Conservation (phyloP, 257 asterid genomes). For the Linaria vulgaris region DNA sequence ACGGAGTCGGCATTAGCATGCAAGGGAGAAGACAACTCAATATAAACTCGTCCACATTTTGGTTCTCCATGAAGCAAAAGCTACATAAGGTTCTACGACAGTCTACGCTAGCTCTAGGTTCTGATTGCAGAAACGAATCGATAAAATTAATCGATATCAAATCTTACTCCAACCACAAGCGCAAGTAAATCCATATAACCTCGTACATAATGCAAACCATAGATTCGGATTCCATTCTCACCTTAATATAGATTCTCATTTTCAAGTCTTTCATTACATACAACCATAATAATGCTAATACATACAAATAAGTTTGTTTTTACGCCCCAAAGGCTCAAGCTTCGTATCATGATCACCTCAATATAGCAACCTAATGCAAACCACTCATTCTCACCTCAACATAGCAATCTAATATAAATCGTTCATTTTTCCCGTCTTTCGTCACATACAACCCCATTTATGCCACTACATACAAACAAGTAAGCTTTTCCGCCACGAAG, state of each 20-base stretch:
- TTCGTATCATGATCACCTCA: too few species aligned
- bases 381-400: neutral
- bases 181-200: neutral
- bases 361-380: neutral
- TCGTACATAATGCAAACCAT: neutral
- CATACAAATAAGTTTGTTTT: neutral
- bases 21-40: neutral
- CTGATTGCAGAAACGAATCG: neutral
- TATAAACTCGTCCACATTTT: neutral
- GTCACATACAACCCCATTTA: neutral
- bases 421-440: neutral
- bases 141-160: neutral
- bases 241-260: neutral
- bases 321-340: neutral
- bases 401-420: neutral
- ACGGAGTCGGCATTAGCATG: neutral
- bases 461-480: neutral
- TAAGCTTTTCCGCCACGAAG: neutral
- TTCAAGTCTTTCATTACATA: neutral
- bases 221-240: neutral
- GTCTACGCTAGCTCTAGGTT: neutral
- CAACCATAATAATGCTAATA: neutral
- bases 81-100: too few species aligned
- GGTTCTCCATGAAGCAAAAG: neutral
- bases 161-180: neutral